Evolutionary conservation across 2,329 filamentous ascomycete species (phyloP).

Genomic region (Ophiostoma piceae): DNA sequence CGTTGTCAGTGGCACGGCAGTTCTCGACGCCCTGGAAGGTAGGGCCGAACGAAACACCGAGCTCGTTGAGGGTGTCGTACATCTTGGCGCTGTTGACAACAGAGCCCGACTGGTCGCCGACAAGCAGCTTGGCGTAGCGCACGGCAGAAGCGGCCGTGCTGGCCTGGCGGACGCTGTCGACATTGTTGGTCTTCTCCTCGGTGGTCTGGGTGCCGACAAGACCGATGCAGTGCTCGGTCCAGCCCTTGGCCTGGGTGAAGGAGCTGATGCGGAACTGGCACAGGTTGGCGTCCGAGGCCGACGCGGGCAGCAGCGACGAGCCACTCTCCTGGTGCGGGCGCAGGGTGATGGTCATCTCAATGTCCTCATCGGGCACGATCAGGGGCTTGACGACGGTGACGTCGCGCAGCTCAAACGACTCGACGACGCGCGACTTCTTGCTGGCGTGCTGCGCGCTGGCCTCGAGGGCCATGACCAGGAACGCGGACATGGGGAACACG

Average conservation of each 20-base stretch:
- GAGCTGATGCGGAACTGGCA: slow-evolving; percentile 40
- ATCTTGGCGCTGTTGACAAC: slow-evolving; percentile 15
- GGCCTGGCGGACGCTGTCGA: slow-evolving; percentile 20
- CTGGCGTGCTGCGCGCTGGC: slow-evolving; percentile 31
- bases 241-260: slow-evolving; percentile 37
- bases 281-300: slow-evolving; percentile 19
- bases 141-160: slow-evolving; percentile 23
- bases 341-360: slow-evolving; percentile 23
- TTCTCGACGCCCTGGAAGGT: slow-evolving; percentile 35
- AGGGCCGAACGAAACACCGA: slow-evolving; percentile 35
- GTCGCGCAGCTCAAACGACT: slow-evolving; percentile 22
- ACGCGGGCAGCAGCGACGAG: slow-evolving; percentile 19
- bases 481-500: slow-evolving; percentile 43
- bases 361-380: slow-evolving; percentile 19
- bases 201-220: slow-evolving; percentile 29
- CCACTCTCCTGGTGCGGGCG: slow-evolving; percentile 18
- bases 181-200: slow-evolving; percentile 15
- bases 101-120: slow-evolving; percentile 9
- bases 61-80: slow-evolving; percentile 30
- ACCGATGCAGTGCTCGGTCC: slow-evolving; percentile 39
- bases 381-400: slow-evolving; percentile 22
- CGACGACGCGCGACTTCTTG: slow-evolving; percentile 17
- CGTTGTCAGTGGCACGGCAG: slow-evolving; percentile 22
- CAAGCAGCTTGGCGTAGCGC: slow-evolving; percentile 16
- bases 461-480: slow-evolving; percentile 39